A percentile compares a stretch with the other conserved stretches of the same genome.
These are phyloP conservation scores for Mycena filopes DNA, from an alignment of 768 basidiomycete species.

Conservation along the genomic window DNA sequence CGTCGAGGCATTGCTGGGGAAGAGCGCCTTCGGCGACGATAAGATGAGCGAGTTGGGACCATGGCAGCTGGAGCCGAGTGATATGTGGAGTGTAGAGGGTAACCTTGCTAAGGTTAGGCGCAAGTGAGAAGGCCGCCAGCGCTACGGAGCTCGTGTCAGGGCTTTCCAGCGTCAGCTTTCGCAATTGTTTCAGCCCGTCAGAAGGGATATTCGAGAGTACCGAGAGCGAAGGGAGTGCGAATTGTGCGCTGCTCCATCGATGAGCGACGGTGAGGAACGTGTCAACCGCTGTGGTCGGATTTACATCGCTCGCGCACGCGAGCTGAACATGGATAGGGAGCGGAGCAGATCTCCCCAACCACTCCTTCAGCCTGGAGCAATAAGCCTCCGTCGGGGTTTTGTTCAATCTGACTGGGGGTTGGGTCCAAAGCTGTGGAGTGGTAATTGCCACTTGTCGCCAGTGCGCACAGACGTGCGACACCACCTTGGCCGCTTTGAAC, in stretches of 20 bases:
- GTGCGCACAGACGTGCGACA: too few relatives aligned
- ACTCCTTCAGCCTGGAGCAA: not conserved
- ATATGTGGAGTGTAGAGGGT: not conserved
- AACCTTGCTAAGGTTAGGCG: not conserved
- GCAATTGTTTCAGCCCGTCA: not conserved
- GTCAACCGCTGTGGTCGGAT: slow-evolving; percentile 1
- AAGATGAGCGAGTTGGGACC: slow-evolving; percentile 23
- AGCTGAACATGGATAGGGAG: not conserved
- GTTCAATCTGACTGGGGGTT: not conserved
- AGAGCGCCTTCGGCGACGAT: not conserved
- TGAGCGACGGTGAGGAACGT: not conserved
- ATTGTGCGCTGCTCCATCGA: not conserved
- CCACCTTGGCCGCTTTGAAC: slow-evolving; percentile 1
- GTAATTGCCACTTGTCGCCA: slow-evolving; percentile 20
- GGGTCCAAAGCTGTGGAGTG: slow-evolving; percentile 20
- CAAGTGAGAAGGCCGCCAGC: not conserved
- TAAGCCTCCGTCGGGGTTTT: not conserved
- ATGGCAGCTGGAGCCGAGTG: slow-evolving; percentile 8
- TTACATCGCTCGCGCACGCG: not conserved
- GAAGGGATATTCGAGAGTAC: not conserved
- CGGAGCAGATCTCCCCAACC: slow-evolving; percentile 22
- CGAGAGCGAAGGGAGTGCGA: not conserved
- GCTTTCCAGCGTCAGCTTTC: not conserved
- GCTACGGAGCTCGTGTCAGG: not conserved
- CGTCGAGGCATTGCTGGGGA: slow-evolving; percentile 2